Evolutionary conservation across 176 grass and related monocot species (phyloP).

Genomic region (Guadua angustifolia): DNA sequence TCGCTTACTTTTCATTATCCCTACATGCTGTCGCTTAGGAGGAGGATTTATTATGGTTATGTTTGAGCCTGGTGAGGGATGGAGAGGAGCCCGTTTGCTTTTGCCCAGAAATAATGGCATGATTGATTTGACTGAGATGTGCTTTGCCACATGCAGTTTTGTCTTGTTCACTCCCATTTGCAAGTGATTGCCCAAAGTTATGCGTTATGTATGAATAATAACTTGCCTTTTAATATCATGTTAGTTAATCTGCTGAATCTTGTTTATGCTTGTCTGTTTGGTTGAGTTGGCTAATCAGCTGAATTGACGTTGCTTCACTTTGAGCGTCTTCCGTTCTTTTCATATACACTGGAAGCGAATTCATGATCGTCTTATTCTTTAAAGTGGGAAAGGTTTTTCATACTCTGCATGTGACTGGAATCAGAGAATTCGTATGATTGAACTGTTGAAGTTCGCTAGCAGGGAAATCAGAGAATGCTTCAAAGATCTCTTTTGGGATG

Average conservation of each 20-base stretch:
- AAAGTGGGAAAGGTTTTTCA: neutral
- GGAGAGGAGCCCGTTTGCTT: slow-evolving; percentile 20
- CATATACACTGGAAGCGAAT: neutral
- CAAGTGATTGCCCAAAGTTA: neutral
- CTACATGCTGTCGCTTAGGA: neutral
- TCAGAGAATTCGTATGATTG: neutral
- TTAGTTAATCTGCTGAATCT: neutral
- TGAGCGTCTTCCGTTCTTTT: neutral
- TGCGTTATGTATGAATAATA: neutral
- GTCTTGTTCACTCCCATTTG: slow-evolving; percentile 33
- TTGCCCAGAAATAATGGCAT: slow-evolving; percentile 45
- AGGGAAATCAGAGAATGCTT: neutral
- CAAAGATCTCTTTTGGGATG: neutral
- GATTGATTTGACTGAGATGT: slow-evolving; percentile 23
- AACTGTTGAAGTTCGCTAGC: neutral
- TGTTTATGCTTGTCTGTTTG: neutral
- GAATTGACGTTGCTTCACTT: neutral
- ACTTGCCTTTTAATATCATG: neutral
- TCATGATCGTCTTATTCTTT: too few relatives aligned
- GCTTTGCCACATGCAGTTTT: slow-evolving; percentile 36
- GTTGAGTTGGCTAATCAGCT: neutral
- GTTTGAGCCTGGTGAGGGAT: slow-evolving; percentile 32
- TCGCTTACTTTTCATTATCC: slow-evolving; percentile 23
- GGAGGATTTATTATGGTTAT: slow-evolving; percentile 32
- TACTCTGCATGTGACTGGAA: neutral